Evolutionary conservation across 1,284 basidiomycete genomes (phyloP), one percentile per base, ranked within the genome.

Genomic region (Cerrena zonata): DNA sequence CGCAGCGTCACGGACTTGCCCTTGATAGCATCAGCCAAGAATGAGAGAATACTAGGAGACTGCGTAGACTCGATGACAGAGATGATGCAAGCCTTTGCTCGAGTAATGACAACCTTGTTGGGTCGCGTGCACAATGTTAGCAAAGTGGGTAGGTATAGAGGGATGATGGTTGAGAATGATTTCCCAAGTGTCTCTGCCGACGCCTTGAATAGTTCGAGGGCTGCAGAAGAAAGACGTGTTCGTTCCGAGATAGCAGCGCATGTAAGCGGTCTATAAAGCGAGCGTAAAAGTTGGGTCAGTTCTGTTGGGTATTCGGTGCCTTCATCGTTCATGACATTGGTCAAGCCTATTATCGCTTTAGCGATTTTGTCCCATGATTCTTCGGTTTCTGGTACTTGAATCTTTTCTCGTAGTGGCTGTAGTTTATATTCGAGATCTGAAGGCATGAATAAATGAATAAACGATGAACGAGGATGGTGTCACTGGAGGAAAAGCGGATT

Each of bases 291-390:
- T 15, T 71, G 58, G 30, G 82, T 68, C 52, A 89, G 70, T 39
- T 86, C 80, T 2, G 72, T 56, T 22, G 82, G 73, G 48, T 76
- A 78, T 26, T 80, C 75, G 53, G 73, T 75, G 15, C 75, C 81
- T 30, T 79, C 81, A 48, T 79, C 75, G 38, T 76, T 71, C 55
- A 78, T 79, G n/a, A 86, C 66, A n/a, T 69, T 68, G 10, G 72
- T 73, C 37, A 92, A 69, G 7, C 72, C 67, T 26, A 65, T 60
- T 37, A 92, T 63, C 4, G 75, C 75, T 41, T 76, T 72, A 5
- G 77, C 68, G 37, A 93, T 88, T n/a, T 69, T 73, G 50, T 91
- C 87, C 90, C 90, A 93, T 2, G 80, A 82, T 37, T 93, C 88
- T 64, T 93, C 91, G 1, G 85, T 83, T 68, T 93, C 90, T 26